These are phyloP conservation scores for Trichomonas vaginalis DNA, from an alignment of 208 protist species.

Conservation along the genomic window DNA sequence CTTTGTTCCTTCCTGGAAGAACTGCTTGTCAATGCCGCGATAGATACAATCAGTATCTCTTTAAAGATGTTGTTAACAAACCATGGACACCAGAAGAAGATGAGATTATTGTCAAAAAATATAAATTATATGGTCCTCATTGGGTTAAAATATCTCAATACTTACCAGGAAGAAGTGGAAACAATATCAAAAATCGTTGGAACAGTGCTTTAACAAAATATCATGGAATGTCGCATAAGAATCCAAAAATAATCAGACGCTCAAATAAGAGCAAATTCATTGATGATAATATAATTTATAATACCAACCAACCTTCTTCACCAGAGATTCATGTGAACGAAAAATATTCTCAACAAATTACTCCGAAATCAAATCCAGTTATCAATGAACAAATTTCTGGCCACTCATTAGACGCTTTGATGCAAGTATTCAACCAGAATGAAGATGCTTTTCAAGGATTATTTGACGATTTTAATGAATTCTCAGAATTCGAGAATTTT, in stretches of 20 bases:
- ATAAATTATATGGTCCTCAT: background rate
- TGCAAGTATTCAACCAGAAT: background rate
- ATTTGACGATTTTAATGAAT: background rate
- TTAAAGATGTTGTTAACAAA: background rate
- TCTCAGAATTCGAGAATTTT: background rate
- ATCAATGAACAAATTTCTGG: background rate
- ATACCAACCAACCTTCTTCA: background rate
- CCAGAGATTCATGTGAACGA: no score
- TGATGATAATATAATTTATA: background rate
- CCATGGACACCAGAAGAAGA: background rate
- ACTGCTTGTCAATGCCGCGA: background rate
- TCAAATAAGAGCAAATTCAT: background rate
- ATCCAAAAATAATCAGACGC: background rate
- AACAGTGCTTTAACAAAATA: background rate
- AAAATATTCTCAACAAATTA: background rate
- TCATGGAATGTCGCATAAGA: background rate
- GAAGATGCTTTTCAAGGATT: background rate
- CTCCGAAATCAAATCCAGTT: background rate
- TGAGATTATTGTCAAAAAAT: background rate
- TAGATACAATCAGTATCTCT: background rate
- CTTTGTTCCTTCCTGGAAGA: background rate
- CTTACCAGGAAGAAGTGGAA: background rate
- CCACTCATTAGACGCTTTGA: background rate
- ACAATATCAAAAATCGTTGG: background rate
- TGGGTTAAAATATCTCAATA: background rate